Evolutionary conservation across 2,329 filamentous ascomycete genomes (phyloP).

Genomic region (Hymenoscyphus linearis): DNA sequence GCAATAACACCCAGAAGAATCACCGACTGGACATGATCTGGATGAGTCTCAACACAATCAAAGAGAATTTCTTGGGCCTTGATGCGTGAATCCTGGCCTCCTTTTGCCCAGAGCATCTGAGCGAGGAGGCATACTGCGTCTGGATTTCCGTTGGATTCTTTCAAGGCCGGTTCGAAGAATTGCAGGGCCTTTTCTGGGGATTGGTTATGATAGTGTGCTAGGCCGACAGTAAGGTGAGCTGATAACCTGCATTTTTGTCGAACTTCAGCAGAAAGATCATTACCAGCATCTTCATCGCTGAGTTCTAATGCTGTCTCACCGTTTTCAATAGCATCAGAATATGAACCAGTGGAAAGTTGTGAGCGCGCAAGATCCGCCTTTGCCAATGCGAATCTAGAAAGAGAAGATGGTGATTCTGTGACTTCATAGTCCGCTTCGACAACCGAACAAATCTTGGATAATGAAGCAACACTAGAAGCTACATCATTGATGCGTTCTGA

Average conservation of each 20-base stretch:
- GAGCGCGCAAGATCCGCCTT: constrained; percentile 85
- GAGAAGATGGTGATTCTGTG: constrained; percentile 68
- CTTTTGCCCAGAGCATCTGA: constrained; percentile 90
- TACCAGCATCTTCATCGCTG: constrained; percentile 64
- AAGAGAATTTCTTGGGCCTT: constrained; percentile 77
- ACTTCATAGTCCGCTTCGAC: constrained; percentile 81
- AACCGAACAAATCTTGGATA: constrained; percentile 61
- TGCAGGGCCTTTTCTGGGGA: constrained; percentile 64
- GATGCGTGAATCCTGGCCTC: constrained; percentile 65
- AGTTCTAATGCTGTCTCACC: constrained; percentile 77
- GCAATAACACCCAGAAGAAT: constrained; percentile 80
- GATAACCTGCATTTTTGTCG: constrained; percentile 71
- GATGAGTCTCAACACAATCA: constrained; percentile 66
- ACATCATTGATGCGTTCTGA: constrained; percentile 74
- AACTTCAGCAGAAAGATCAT: constrained; percentile 58
- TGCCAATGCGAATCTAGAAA: constrained; percentile 73
- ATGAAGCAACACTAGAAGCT: constrained; percentile 52
- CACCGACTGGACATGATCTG: constrained; percentile 73
- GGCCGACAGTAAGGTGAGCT: constrained; percentile 76
- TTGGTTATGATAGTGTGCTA: constrained; percentile 70
- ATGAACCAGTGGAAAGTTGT: constrained; percentile 64
- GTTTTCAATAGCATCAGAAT: constrained; percentile 67
- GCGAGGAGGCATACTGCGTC: constrained; percentile 84
- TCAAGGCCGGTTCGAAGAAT: constrained; percentile 74
- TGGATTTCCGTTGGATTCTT: constrained; percentile 69